A percentile compares a stretch with the other conserved stretches of the same genome.
Evolutionary conservation across 768 basidiomycete genomes (phyloP).

Genomic region (Hericium alpestre): DNA sequence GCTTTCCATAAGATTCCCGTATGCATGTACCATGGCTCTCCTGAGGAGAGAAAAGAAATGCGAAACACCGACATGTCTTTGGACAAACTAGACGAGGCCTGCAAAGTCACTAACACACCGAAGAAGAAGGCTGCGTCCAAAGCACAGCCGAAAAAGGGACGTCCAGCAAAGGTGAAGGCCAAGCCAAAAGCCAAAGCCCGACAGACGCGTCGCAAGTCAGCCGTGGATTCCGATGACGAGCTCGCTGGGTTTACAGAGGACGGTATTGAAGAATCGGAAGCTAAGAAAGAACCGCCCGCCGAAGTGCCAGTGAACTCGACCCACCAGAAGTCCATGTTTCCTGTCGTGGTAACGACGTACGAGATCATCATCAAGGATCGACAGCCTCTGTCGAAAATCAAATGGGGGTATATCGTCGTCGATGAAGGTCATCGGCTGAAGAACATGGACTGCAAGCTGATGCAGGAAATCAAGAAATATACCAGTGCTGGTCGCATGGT

Average conservation of each 20-base stretch:
- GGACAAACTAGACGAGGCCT: not conserved
- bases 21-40: constrained; percentile 83
- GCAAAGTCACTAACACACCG: not conserved
- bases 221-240: not conserved
- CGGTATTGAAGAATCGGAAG: not conserved
- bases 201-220: not conserved
- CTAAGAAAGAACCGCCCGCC: not conserved
- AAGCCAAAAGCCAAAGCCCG: not conserved
- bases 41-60: constrained; percentile 70
- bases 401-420: constrained; percentile 90
- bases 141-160: not conserved
- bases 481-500: constrained; percentile 80
- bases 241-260: not conserved
- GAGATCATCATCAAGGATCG: constrained; percentile 87
- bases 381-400: constrained; percentile 48
- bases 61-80: constrained; percentile 23
- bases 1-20: constrained; percentile 55
- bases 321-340: constrained; percentile 39
- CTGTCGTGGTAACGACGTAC: constrained; percentile 84
- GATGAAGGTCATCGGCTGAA: constrained; percentile 94
- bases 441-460: constrained; percentile 85
- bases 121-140: constrained; percentile 14
- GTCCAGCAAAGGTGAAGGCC: not conserved
- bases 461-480: constrained; percentile 84
- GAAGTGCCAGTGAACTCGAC: constrained; percentile 17